phyloP scores from a whole-genome alignment of 768 basidiomycete species.

The Hygrophoropsis aurantiaca region DNA sequence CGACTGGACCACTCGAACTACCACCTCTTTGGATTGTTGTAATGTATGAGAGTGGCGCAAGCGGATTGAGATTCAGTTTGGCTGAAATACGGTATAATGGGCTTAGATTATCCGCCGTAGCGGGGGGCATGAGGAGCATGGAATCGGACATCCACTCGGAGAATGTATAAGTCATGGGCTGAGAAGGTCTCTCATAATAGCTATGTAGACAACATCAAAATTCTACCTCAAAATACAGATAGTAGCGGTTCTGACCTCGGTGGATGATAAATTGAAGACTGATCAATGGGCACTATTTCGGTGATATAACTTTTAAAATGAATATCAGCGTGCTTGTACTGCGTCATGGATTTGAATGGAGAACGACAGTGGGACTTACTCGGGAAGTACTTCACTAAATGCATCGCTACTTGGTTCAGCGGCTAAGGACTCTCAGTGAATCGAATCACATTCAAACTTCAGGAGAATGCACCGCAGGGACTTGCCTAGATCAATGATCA shows the following conservation, averaged over 20 bases:
- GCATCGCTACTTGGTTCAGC: too few relatives aligned
- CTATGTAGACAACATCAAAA: not conserved
- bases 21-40: conserved; percentile 36
- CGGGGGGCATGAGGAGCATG: conserved; percentile 39
- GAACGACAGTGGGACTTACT: too few relatives aligned
- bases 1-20: conserved; percentile 30
- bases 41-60: conserved; percentile 43
- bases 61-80: conserved; percentile 44
- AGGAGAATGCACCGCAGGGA: too few relatives aligned
- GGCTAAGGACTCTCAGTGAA: too few relatives aligned
- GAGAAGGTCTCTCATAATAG: conserved; percentile 17
- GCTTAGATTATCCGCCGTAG: conserved; percentile 17
- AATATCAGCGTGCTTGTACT: too few relatives aligned
- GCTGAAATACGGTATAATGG: conserved; percentile 45
- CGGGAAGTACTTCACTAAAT: too few relatives aligned
- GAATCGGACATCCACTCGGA: conserved; percentile 31
- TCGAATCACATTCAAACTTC: too few relatives aligned
- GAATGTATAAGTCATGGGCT: conserved; percentile 41
- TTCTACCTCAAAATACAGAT: not conserved
- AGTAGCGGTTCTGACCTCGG: not conserved
- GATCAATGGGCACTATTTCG: not conserved
- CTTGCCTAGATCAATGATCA: too few relatives aligned
- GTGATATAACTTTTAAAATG: not conserved
- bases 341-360: too few relatives aligned
- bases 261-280: not conserved